phyloP scores from a whole-genome alignment of 2,329 filamentous ascomycete species.

The Parafenestella ontariensis region DNA sequence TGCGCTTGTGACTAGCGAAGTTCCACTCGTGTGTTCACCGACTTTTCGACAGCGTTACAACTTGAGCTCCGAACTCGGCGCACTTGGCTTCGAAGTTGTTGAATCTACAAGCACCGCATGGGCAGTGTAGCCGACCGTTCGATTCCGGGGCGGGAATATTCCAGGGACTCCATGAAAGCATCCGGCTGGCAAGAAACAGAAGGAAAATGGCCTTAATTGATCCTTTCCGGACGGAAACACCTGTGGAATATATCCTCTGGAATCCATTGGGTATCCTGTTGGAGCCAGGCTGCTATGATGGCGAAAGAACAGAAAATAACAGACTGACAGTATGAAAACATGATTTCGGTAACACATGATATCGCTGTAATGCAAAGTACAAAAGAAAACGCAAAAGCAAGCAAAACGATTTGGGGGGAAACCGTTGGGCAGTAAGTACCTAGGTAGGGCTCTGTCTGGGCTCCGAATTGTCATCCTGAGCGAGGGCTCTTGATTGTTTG shows the following conservation, averaged over 20 bases:
- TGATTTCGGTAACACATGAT: conserved; percentile 33
- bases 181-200: conserved; percentile 19
- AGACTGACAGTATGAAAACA: conserved; percentile 36
- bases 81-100: conserved; percentile 29
- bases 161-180: conserved; percentile 8
- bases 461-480: conserved; percentile 55
- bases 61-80: conserved; percentile 36
- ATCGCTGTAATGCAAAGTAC: conserved; percentile 17
- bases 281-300: conserved; percentile 39
- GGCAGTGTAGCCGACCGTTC: conserved; percentile 26
- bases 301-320: conserved; percentile 34
- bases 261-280: conserved; percentile 28
- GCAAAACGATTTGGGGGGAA: conserved; percentile 34
- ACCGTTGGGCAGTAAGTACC: conserved; percentile 54
- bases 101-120: conserved; percentile 38
- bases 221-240: conserved; percentile 26
- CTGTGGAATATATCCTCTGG: conserved; percentile 27
- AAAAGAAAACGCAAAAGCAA: conserved; percentile 29
- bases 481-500: conserved; percentile 46
- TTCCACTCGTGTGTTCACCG: conserved; percentile 33
- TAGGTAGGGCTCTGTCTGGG: conserved; percentile 50
- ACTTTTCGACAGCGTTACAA: conserved; percentile 35
- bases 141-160: conserved; percentile 4
- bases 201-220: conserved; percentile 27
- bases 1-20: conserved; percentile 27